These are phyloP conservation scores for Pelargonium citronellum DNA, from an alignment of 441 rosid species.

Conservation along the genomic window DNA sequence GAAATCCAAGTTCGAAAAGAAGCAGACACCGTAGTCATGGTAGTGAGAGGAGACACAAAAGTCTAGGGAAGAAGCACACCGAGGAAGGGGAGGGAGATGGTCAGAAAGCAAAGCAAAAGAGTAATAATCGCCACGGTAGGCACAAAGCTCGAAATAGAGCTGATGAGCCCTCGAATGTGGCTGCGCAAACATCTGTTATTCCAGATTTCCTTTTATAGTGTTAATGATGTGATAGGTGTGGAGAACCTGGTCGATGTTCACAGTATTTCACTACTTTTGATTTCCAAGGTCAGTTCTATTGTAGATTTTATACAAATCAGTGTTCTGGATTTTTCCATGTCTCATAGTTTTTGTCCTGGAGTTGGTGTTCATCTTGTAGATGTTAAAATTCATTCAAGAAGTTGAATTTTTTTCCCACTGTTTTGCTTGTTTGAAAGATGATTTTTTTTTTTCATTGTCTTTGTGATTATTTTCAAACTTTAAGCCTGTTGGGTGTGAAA, in stretches of 20 bases:
- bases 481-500: no score
- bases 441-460: no score
- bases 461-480: no score
- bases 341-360: not conserved
- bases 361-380: no score
- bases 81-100: slow-evolving; percentile 31
- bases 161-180: slow-evolving; percentile 30
- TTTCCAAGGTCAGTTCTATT: slow-evolving; percentile 22
- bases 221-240: slow-evolving; percentile 9
- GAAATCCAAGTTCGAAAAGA: slow-evolving; percentile 36
- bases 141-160: slow-evolving; percentile 44
- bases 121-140: slow-evolving; percentile 38
- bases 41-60: slow-evolving; percentile 40
- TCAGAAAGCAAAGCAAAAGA: slow-evolving; percentile 42
- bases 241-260: slow-evolving; percentile 18
- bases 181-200: slow-evolving; percentile 37
- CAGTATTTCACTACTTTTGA: slow-evolving; percentile 21
- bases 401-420: no score
- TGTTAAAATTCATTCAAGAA: no score
- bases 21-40: slow-evolving; percentile 41
- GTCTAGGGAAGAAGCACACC: slow-evolving; percentile 33
- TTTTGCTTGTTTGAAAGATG: no score
- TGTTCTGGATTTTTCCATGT: not conserved
- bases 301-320: slow-evolving; percentile 23
- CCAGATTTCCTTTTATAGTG: slow-evolving; percentile 71